Evolutionary conservation across 2,329 filamentous ascomycete genomes (phyloP).

Genomic region (Nemania sp.): DNA sequence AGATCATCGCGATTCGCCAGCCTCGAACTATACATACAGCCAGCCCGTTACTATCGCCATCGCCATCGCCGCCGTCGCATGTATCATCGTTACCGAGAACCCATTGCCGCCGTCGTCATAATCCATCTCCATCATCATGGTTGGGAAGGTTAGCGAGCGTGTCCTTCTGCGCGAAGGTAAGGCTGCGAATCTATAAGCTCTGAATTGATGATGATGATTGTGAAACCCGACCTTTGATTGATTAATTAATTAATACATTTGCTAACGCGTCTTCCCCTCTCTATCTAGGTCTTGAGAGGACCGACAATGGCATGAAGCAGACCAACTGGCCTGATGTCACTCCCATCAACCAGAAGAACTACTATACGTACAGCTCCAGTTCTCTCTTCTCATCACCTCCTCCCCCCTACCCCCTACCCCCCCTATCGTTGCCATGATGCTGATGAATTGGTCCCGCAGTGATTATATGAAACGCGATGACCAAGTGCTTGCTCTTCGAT

Average conservation of each 20-base stretch:
- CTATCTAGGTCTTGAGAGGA: constrained; percentile 85
- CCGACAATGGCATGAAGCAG: constrained; percentile 98
- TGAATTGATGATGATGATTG: not conserved
- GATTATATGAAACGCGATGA: constrained; percentile 99
- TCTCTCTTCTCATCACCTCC: not conserved
- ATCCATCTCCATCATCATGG: constrained; percentile 57
- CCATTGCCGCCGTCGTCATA: constrained; percentile 18
- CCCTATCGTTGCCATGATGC: constrained; percentile 10
- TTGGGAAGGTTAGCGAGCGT: constrained; percentile 74
- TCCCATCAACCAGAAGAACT: constrained; percentile 99
- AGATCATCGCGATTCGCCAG: not conserved
- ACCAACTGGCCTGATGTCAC: constrained; percentile 92
- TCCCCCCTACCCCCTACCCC: not conserved
- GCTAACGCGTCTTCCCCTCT: not conserved
- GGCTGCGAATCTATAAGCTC: not conserved
- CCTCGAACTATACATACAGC: not conserved
- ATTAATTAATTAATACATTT: not conserved
- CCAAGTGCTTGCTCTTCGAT: constrained; percentile 88
- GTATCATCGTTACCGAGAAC: constrained; percentile 21
- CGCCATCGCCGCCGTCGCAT: constrained; percentile 5
- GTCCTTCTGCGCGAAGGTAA: constrained; percentile 72
- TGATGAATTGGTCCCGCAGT: constrained; percentile 59
- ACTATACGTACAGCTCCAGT: constrained; percentile 82
- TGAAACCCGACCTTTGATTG: not conserved
- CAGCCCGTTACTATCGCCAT: too few relatives aligned